Percentiles rank a stretch among this genome's conserved stretches.
phyloP scores from a whole-genome alignment of 805 yeast species.

The Candida nonsorbophila region DNA sequence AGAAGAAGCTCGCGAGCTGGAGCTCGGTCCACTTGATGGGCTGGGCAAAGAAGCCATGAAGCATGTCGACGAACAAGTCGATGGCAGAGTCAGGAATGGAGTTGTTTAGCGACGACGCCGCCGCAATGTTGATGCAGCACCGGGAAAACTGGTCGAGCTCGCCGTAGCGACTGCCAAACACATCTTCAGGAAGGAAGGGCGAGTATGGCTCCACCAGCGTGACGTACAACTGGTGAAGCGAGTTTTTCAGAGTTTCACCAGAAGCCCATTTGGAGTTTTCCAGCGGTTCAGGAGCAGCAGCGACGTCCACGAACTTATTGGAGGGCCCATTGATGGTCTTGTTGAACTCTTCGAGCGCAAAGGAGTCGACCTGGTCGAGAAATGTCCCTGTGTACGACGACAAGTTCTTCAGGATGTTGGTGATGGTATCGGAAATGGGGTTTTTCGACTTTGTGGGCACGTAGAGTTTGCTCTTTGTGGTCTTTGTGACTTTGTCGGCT shows the following conservation, averaged over 20 bases:
- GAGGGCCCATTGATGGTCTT: constrained; percentile 1
- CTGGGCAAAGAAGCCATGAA: constrained; percentile 3
- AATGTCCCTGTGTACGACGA: constrained; percentile 11
- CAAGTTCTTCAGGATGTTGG: constrained; percentile 4
- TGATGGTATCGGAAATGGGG: constrained; percentile 1
- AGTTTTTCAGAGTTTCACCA: background rate
- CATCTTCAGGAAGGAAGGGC: constrained; percentile 11
- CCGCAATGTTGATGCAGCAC: constrained; percentile 14
- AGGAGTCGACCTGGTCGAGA: constrained; percentile 9
- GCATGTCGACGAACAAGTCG: constrained; percentile 4
- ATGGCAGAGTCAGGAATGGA: constrained; percentile 7
- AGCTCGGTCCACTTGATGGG: constrained; percentile 9
- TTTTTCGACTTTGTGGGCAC: background rate
- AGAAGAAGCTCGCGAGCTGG: constrained; percentile 12
- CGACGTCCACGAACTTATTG: background rate
- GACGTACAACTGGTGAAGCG: constrained; percentile 5
- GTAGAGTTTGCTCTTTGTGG: background rate
- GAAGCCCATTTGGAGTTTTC: background rate
- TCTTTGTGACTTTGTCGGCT: constrained; percentile 1
- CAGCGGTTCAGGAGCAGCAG: background rate
- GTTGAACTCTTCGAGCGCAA: constrained; percentile 7
- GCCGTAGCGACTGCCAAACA: constrained; percentile 7
- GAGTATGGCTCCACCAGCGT: constrained; percentile 13
- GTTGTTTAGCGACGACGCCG: constrained; percentile 7
- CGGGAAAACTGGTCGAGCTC: constrained; percentile 10